phyloP scores from a whole-genome alignment of 2,329 filamentous ascomycete genomes.

The Purpureocillium lavendulum region DNA sequence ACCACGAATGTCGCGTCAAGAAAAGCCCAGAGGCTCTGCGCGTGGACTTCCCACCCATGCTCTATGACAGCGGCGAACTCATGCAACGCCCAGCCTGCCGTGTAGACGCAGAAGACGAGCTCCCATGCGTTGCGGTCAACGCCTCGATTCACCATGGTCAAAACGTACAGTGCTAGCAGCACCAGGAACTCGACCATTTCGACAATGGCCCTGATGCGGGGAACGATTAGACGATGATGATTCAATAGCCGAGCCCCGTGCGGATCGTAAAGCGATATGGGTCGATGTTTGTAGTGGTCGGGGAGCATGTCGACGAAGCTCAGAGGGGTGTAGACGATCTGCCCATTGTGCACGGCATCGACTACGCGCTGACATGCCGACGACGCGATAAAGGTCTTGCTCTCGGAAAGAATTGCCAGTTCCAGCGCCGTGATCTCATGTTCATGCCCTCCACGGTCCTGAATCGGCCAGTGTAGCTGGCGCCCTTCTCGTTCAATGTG shows the following conservation, averaged over 20 bases:
- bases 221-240: constrained; percentile 64
- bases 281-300: constrained; percentile 64
- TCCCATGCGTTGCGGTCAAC: constrained; percentile 42
- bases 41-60: constrained; percentile 60
- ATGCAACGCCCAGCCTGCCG: constrained; percentile 59
- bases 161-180: constrained; percentile 52
- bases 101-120: constrained; percentile 54
- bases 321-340: constrained; percentile 62
- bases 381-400: constrained; percentile 57
- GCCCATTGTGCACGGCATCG: constrained; percentile 59
- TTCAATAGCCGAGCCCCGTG: constrained; percentile 57
- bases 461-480: constrained; percentile 28
- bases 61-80: constrained; percentile 58
- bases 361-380: constrained; percentile 63
- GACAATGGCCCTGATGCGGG: constrained; percentile 56
- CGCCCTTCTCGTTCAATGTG: constrained; percentile 44
- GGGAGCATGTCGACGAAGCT: constrained; percentile 66
- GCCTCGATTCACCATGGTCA: constrained; percentile 54
- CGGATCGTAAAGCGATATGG: constrained; percentile 62
- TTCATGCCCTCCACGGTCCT: constrained; percentile 30
- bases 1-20: constrained; percentile 60
- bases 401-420: constrained; percentile 63
- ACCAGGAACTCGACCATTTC: constrained; percentile 59
- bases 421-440: constrained; percentile 60
- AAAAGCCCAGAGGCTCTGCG: constrained; percentile 68